Conservation (phyloP, 2,329 filamentous ascomycete species). For the Trematosphaeria pertusa region DNA sequence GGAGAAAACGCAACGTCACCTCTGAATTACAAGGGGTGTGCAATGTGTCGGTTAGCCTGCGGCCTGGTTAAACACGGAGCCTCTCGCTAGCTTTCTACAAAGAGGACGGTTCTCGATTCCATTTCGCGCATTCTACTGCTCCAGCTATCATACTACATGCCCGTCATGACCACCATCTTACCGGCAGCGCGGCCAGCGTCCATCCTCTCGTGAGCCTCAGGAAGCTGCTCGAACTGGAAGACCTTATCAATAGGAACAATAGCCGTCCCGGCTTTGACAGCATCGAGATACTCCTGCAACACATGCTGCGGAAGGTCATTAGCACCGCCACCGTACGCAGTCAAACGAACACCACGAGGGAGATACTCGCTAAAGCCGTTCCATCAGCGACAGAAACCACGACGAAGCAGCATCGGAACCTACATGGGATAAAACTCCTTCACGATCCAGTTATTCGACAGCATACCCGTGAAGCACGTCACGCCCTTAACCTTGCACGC, state of each 20-base stretch:
- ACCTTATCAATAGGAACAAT: constrained; percentile 3
- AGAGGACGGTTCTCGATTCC: too few species aligned
- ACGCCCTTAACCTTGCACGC: constrained; percentile 4
- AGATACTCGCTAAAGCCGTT: constrained; percentile 2
- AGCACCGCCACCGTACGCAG: constrained; percentile 1
- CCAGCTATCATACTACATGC: too few species aligned
- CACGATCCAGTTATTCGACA: constrained; percentile 3
- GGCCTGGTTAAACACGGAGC: too few species aligned
- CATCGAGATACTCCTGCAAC: constrained; percentile 2
- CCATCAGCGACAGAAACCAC: background rate
- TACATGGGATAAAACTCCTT: constrained; percentile 7
- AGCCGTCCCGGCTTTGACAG: background rate
- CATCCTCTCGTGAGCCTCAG: constrained; percentile 7
- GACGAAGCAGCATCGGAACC: background rate
- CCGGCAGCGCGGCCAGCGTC: background rate
- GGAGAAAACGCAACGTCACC: too few species aligned
- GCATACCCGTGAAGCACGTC: constrained; percentile 1
- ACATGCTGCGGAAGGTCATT: constrained; percentile 2
- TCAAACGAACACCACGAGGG: background rate
- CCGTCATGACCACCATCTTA: constrained; percentile 8
- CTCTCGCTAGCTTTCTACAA: too few species aligned
- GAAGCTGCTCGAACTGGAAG: constrained; percentile 2
- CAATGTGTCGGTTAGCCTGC: too few species aligned
- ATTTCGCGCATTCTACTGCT: too few species aligned
- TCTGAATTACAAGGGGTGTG: too few species aligned